Evolutionary conservation across 164 flowering plant species (phyloP).

Genomic region (Magnolia kwangsiensis): DNA sequence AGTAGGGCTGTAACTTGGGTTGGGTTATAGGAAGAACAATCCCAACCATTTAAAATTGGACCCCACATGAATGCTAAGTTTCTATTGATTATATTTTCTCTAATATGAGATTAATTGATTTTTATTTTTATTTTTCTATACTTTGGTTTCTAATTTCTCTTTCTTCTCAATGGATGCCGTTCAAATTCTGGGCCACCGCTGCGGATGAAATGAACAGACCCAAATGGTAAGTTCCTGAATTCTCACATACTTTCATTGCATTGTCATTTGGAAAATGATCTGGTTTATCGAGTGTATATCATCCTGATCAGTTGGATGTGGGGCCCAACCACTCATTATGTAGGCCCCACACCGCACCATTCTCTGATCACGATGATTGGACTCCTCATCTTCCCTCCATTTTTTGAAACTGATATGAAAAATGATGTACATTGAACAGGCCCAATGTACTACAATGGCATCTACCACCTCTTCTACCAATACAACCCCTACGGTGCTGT

Average conservation of each 20-base stretch:
- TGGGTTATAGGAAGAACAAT: background rate
- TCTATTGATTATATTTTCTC: too few relatives aligned
- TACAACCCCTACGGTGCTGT: slow-evolving; percentile 43
- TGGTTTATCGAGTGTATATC: too few relatives aligned
- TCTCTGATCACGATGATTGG: background rate
- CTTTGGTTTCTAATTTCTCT: background rate
- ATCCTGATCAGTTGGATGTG: background rate
- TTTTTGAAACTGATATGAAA: background rate
- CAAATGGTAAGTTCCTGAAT: slow-evolving; percentile 24
- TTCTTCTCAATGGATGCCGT: background rate
- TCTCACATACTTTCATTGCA: too few relatives aligned
- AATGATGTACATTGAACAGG: slow-evolving; percentile 17
- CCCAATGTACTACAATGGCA: slow-evolving; percentile 33
- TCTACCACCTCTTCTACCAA: slow-evolving; percentile 42
- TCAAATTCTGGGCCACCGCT: background rate
- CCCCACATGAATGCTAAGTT: background rate
- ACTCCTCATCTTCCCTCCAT: background rate
- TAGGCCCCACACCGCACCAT: background rate
- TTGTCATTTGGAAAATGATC: too few relatives aligned
- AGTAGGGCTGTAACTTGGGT: too few relatives aligned
- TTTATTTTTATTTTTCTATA: background rate
- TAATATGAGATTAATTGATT: background rate
- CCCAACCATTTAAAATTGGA: too few relatives aligned
- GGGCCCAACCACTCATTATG: too few relatives aligned
- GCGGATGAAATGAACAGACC: slow-evolving; percentile 16